Evolutionary conservation across 371 early-diverging fungal genomes (phyloP), one percentile per base, ranked within the genome.

Genomic region (Blakeslea trispora): DNA sequence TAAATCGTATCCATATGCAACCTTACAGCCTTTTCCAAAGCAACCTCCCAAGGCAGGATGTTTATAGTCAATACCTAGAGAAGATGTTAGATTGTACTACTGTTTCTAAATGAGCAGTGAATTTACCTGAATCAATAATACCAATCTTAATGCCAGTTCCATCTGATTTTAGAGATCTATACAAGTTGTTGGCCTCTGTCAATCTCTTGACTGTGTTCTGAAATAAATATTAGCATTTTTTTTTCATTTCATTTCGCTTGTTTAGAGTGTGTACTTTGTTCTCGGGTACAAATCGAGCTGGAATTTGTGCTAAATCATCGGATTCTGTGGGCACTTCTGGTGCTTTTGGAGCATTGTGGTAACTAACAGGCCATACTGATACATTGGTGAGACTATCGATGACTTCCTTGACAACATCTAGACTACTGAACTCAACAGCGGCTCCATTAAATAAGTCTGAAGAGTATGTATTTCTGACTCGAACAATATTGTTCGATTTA

Each of bases 11-110:
- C 91, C 91, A 42, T 75, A 78, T 22, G 63, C 70, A 37, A 88
- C 71, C 60, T 81, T 82, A 66, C 77, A 86, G 2, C 81, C 81
- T 18, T 63, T 49, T 9, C 88, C 88, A 65, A 85, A 85, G 53
- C 90, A 80, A 2, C 87, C 87, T 18, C 87, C 88, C 47, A 90
- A 68, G 7, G 88, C 87, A 40, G 88, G 86, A 63, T 88, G 88
- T 14, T 73, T 78, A 64, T 85, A 90, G 65, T 87, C 85, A 19
- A 88, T 74, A 17, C 76, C 74, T 37, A 48, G 23, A 34, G 34
- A 32, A 24, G 40, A 35, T 5, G 32, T 32, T 18, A 44, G 22
- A 44, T 10, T 17, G 28, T 21, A 4, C 7, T 34, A 10, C 23
- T 18, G 19, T 19, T 39, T 15, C 17, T 32, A 39, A 17, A 46